phyloP scores from a whole-genome alignment of 495 filamentous ascomycete species.

The Podospora comata region DNA sequence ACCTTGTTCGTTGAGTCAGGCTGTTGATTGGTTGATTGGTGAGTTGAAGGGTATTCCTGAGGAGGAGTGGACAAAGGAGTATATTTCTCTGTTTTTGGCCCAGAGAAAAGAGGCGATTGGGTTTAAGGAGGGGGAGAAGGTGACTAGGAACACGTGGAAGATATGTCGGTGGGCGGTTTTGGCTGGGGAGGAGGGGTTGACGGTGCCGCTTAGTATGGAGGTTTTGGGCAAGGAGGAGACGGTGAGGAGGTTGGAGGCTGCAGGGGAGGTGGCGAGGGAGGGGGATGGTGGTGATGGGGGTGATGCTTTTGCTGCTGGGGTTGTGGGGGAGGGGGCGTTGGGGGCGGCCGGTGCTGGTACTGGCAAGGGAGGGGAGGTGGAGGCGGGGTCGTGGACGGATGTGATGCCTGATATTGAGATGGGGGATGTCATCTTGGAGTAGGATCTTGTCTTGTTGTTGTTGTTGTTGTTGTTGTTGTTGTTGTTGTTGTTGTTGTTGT shows the following conservation, averaged over 20 bases:
- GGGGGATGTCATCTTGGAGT: not conserved
- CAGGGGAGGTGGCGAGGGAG: not conserved
- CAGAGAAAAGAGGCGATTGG: constrained; percentile 2
- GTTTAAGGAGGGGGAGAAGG: constrained; percentile 27
- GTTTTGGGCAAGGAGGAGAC: constrained; percentile 62
- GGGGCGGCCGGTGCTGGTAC: not conserved
- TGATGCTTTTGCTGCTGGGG: not conserved
- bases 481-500: no score
- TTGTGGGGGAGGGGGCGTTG: not conserved
- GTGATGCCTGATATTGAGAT: not conserved
- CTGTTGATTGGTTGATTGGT: not conserved
- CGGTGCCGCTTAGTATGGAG: constrained; percentile 55
- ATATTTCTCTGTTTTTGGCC: not conserved
- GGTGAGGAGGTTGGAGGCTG: constrained; percentile 47
- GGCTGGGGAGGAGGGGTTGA: constrained; percentile 57
- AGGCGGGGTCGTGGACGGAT: not conserved
- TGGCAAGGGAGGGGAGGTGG: not conserved
- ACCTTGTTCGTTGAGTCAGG: not conserved
- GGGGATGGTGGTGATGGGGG: not conserved
- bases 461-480: no score
- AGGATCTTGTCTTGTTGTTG: no score
- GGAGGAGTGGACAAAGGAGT: not conserved
- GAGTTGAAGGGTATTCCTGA: not conserved
- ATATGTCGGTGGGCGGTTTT: constrained; percentile 67
- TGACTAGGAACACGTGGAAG: constrained; percentile 41